Evolutionary conservation across 2,329 filamentous ascomycete genomes (phyloP).

Genomic region (Chaetomiaceae sp.): DNA sequence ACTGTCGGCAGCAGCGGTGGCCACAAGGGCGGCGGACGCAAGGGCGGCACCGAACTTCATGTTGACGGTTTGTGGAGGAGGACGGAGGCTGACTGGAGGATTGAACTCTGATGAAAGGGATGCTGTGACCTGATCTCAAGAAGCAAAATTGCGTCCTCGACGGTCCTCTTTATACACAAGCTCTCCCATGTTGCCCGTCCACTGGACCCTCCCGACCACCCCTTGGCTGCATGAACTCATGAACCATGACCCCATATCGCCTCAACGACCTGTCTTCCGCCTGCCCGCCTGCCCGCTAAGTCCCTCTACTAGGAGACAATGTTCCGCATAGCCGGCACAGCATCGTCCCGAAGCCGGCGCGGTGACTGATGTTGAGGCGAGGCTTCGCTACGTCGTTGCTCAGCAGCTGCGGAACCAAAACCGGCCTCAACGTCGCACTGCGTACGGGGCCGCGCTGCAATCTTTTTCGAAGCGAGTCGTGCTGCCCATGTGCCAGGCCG

Average conservation of each 20-base stretch:
- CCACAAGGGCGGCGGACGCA: slow-evolving; percentile 17
- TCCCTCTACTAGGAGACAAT: neutral
- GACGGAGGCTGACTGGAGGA: neutral
- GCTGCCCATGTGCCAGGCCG: no score
- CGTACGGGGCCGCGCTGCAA: neutral
- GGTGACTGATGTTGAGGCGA: slow-evolving; percentile 1
- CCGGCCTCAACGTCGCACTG: neutral
- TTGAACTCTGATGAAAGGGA: slow-evolving; percentile 1
- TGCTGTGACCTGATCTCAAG: neutral
- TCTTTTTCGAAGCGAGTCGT: no score
- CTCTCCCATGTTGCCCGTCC: no score
- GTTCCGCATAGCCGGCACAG: no score
- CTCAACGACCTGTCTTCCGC: no score
- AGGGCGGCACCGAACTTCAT: slow-evolving; percentile 20
- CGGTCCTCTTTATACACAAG: slow-evolving; percentile 5
- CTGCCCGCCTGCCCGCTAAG: no score
- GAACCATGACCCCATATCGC: no score
- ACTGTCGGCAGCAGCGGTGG: slow-evolving; percentile 18
- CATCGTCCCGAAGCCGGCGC: no score
- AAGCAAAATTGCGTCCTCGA: neutral
- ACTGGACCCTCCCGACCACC: no score
- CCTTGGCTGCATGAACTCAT: no score
- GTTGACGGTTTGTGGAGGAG: slow-evolving; percentile 1
- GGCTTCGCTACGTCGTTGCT: slow-evolving; percentile 6
- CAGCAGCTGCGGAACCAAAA: neutral